Percentiles rank a stretch among this genome's conserved stretches.
These are phyloP conservation scores for Maudiozyma turicensis DNA, from an alignment of 805 yeast genomes.

Conservation along the genomic window DNA sequence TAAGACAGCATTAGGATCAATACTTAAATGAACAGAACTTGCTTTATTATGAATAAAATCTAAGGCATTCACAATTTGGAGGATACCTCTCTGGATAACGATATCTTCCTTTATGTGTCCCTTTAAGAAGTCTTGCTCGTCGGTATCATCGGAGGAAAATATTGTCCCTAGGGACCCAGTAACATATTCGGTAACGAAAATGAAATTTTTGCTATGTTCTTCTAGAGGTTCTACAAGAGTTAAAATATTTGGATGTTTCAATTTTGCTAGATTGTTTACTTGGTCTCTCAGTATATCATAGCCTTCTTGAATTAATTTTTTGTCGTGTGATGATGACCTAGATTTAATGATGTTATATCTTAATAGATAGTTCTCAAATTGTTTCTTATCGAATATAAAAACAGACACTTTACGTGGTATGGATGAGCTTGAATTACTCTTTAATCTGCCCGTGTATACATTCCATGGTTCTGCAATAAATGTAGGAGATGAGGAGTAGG, in stretches of 20 bases:
- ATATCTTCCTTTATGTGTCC: constrained; percentile 55
- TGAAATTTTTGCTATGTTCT: constrained; percentile 64
- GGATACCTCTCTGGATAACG: constrained; percentile 69
- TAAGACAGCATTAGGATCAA: constrained; percentile 69
- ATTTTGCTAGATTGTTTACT: constrained; percentile 60
- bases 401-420: constrained; percentile 51
- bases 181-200: constrained; percentile 81
- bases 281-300: constrained; percentile 59
- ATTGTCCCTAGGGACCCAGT: constrained; percentile 42
- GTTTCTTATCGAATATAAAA: constrained; percentile 76
- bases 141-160: constrained; percentile 25
- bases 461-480: constrained; percentile 78
- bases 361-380: constrained; percentile 47
- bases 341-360: constrained; percentile 41
- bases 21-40: constrained; percentile 61
- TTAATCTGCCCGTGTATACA: constrained; percentile 74
- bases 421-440: constrained; percentile 36
- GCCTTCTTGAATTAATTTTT: constrained; percentile 45
- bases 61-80: constrained; percentile 68
- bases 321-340: constrained; percentile 32
- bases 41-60: constrained; percentile 76
- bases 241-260: constrained; percentile 83
- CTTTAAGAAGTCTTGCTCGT: constrained; percentile 23
- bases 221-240: constrained; percentile 84
- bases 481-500: constrained; percentile 59